Percentiles rank a stretch among this genome's conserved stretches.
Evolutionary conservation across 176 grass and related monocot species (phyloP).

Genomic region (Alloteropsis semialata): DNA sequence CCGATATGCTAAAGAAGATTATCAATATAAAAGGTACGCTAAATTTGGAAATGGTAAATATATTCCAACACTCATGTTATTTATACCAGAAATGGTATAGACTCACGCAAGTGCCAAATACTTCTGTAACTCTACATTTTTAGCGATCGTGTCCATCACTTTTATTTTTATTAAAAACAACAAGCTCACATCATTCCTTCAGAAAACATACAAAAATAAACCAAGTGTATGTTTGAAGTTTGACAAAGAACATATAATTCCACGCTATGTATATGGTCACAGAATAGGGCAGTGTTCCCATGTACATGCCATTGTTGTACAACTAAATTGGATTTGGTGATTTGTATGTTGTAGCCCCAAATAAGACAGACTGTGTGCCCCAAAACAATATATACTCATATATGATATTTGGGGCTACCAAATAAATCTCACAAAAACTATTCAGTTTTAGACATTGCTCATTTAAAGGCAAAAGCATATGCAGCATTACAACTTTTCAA

Average conservation of each 20-base stretch:
- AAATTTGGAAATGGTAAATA: neutral
- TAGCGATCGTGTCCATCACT: neutral
- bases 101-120: neutral
- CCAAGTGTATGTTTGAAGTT: neutral
- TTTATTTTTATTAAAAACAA: conserved; percentile 9
- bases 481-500: neutral
- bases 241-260: neutral
- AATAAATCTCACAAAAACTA: neutral
- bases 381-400: neutral
- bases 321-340: neutral
- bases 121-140: neutral
- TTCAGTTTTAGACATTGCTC: neutral
- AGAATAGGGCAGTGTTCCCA: neutral
- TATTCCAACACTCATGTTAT: neutral
- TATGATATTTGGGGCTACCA: neutral
- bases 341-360: neutral
- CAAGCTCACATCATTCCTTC: conserved; percentile 1
- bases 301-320: neutral
- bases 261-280: neutral
- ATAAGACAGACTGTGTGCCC: neutral
- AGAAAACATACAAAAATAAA: conserved; percentile 5
- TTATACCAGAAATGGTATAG: neutral
- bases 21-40: neutral
- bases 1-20: neutral
- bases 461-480: neutral